These are phyloP conservation scores for Colletotrichum sp. DNA, from an alignment of 2,329 filamentous ascomycete species.

Conservation along the genomic window DNA sequence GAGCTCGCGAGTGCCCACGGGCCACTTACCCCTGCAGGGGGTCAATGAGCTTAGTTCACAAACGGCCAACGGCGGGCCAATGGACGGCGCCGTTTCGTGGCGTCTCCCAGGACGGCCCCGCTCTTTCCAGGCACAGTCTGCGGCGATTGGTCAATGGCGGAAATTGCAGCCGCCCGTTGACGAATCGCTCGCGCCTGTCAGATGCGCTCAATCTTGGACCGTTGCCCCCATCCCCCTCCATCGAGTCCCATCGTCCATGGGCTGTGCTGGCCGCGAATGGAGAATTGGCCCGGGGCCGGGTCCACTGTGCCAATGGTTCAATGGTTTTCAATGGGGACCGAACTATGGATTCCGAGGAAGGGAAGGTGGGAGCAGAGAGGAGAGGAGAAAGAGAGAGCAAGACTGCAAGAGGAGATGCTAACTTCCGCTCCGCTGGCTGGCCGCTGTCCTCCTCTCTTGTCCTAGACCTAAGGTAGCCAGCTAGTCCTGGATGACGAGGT, in stretches of 20 bases:
- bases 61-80: conserved; percentile 16
- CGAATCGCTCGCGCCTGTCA: conserved; percentile 20
- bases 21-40: conserved; percentile 7
- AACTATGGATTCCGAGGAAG: background rate
- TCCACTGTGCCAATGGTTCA: conserved; percentile 1
- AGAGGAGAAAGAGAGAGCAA: background rate
- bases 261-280: conserved; percentile 19
- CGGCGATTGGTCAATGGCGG: conserved; percentile 7
- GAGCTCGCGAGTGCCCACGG: conserved; percentile 8
- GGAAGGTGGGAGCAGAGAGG: background rate
- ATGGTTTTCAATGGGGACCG: background rate
- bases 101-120: background rate
- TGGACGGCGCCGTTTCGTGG: conserved; percentile 8
- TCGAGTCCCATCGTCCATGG: background rate
- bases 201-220: conserved; percentile 15
- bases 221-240: background rate
- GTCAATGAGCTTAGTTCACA: conserved; percentile 16
- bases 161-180: conserved; percentile 20
- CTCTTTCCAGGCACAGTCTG: background rate
- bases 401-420: background rate
- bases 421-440: background rate
- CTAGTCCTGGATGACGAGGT: background rate
- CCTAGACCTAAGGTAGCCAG: background rate
- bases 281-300: background rate
- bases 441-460: background rate